Base-by-base conservation (phyloP, 106 monocot species). In the Platanthera zijinensis region DNA sequence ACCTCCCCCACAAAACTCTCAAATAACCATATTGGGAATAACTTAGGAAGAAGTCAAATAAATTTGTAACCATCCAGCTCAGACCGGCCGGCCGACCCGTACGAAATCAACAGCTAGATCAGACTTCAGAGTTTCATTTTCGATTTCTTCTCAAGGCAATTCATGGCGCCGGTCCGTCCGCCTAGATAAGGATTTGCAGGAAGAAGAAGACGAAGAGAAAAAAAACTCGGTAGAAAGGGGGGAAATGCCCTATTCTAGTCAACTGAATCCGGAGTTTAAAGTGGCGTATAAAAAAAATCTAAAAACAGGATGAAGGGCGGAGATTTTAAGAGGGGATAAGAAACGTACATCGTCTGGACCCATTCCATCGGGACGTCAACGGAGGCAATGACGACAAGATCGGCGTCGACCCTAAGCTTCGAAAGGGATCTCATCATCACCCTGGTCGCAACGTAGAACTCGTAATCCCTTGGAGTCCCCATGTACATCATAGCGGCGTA, bases 401-500 rank as follows among this genome's bases (percentile, higher is more conserved):
- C 80, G 25, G 80, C 80, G 15, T 80, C 80, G 17, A 64, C 74
- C 63, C 59, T 73, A 19, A 80, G 80, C 25, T 73, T 62, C 7
- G 73, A 50, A 13, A 80, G 73, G 14, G 80, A 80, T 45, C 74
- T 73, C 80, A 80, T 74, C 80, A 74, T 73, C 15, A 80, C 80
- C 49, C 80, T 59, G 15, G 80, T 80, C 30, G 80, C 80, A 13
- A 80, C 80, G 12, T 80, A 80, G 64, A 80, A 80, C 80, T 80
- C 80, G 74, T 80, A 80, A n/a, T 80, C 80, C 66, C 80, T 39
- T 25, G 80, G 80, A 15, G 80, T 80, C n/a, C 80, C 80, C 81
- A 81, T 81, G 76, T 81, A 81, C 76, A 81, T 81, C 81, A 81
- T 81, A 70, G 81, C 54, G 9, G 74, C 80, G 66, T 80, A 80